Conservation (phyloP, 441 rosid species). For the Flueggea neowawraea region DNA sequence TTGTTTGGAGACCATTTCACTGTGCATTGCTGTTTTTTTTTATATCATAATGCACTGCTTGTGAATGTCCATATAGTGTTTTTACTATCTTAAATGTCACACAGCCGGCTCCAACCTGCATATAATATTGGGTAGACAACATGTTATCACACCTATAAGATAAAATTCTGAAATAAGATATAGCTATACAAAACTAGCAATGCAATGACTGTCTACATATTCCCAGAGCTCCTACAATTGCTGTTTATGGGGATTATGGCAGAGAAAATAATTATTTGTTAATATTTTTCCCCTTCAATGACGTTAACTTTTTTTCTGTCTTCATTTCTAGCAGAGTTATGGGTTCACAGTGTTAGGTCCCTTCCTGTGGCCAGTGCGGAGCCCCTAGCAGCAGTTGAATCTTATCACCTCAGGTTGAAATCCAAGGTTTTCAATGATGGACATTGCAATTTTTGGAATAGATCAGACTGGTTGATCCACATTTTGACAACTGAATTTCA, state of each 20-base stretch:
- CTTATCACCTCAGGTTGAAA: constrained; percentile 45
- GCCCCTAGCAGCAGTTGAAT: constrained; percentile 51
- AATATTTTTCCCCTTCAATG: no score
- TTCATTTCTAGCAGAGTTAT: constrained; percentile 31
- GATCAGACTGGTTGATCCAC: constrained; percentile 54
- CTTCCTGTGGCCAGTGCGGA: constrained; percentile 43
- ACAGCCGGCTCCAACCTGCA: no score
- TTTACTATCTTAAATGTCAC: neutral
- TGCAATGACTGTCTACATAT: neutral
- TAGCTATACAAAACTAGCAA: neutral
- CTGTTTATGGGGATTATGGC: no score
- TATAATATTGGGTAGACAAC: no score
- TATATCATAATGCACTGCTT: no score
- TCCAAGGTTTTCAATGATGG: constrained; percentile 33
- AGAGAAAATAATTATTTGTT: no score
- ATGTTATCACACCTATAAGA: neutral
- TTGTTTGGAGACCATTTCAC: no score
- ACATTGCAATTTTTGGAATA: constrained; percentile 30
- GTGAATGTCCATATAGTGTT: no score
- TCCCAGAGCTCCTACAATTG: neutral
- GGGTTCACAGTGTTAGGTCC: constrained; percentile 36
- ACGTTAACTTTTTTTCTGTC: no score
- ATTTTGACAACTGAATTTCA: constrained; percentile 47
- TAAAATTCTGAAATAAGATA: constrained; percentile 1
- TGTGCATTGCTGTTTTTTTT: no score